phyloP scores from a whole-genome alignment of 2,329 filamentous ascomycete species.

The Arachnopeziza araneosa region DNA sequence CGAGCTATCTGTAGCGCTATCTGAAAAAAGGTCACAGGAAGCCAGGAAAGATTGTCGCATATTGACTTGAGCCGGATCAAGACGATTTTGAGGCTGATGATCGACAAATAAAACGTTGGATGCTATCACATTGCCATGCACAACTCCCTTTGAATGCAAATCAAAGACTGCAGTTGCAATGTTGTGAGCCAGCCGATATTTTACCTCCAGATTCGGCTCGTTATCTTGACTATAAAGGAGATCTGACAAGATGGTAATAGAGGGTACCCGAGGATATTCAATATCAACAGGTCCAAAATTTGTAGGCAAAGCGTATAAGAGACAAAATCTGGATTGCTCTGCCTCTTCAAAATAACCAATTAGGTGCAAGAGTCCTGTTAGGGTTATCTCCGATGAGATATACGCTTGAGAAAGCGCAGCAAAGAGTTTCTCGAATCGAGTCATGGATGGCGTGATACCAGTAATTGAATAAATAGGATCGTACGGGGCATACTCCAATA shows the following conservation, averaged over 20 bases:
- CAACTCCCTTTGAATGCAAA: slow-evolving; percentile 62
- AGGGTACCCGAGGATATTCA: slow-evolving; percentile 40
- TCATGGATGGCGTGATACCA: slow-evolving; percentile 59
- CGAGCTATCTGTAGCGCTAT: slow-evolving; percentile 32
- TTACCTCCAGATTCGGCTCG: slow-evolving; percentile 66
- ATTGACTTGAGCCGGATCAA: slow-evolving; percentile 40
- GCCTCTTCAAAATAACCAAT: slow-evolving; percentile 72
- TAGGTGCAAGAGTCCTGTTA: slow-evolving; percentile 53
- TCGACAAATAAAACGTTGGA: slow-evolving; percentile 62
- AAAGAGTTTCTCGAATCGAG: slow-evolving; percentile 58
- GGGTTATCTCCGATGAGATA: slow-evolving; percentile 48
- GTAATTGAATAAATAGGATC: slow-evolving; percentile 57
- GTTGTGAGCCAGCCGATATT: slow-evolving; percentile 69
- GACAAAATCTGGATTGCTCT: slow-evolving; percentile 61
- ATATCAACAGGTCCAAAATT: slow-evolving; percentile 55
- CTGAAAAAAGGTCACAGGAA: slow-evolving; percentile 67
- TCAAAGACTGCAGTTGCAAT: slow-evolving; percentile 68
- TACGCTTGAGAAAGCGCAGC: slow-evolving; percentile 41
- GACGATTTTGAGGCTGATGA: slow-evolving; percentile 20
- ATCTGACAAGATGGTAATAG: slow-evolving; percentile 44
- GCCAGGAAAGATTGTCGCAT: slow-evolving; percentile 65
- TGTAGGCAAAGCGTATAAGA: slow-evolving; percentile 69
- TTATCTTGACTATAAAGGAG: slow-evolving; percentile 46
- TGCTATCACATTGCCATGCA: slow-evolving; percentile 64
- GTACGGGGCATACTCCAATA: slow-evolving; percentile 67